Base-by-base conservation (phyloP, 208 protist genomes). In the Porcisia hertigi region DNA sequence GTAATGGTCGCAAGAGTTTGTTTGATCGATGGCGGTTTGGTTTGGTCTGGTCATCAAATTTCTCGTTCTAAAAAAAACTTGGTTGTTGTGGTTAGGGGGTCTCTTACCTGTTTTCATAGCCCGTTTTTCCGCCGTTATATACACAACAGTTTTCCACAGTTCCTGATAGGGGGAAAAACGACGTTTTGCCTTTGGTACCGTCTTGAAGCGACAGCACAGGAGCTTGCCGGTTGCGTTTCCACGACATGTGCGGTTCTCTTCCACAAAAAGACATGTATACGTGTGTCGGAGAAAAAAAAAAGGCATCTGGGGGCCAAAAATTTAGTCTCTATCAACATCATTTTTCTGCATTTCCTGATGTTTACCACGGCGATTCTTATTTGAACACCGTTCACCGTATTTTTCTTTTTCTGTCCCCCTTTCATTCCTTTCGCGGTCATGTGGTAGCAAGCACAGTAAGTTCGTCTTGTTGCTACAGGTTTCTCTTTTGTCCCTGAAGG, bases 21-120 rank as follows among this genome's bases (percentile, higher is more conserved):
- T 96, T 96, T 83, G 90, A 94, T 57, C 72, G 80, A 45, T 82
- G 95, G 16, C 83, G 88, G 2, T 95, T 96, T 80, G 92, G 92
- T 30, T 70, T 96, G 3, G 90, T 94, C 9, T 96, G 92, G 92
- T 96, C 92, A 9, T 94, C 88, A 4, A 87, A 85, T 64, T 83
- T 88, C 67, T 88, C 88, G 11, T 85, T 94, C 30, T 96, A 90
- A 75, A 20, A 34, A 30, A 57, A 59, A 60, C 23, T 23, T 5
- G 34, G 66, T 23, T 30, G 66, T 41, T 53, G 45, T 11, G 47
- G n/a, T 49, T n/a, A 18, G 6, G 20, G 20, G 41, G 1, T 45
- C 20, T n/a, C 5, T 12, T 1, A 66, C 39, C 23, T 66, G 11
- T 66, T 49, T 47, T 25, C 62, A 49, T 64, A 66, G 14, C 1